phyloP scores from a whole-genome alignment of 2,329 filamentous ascomycete genomes.

The Penicillium sp. region DNA sequence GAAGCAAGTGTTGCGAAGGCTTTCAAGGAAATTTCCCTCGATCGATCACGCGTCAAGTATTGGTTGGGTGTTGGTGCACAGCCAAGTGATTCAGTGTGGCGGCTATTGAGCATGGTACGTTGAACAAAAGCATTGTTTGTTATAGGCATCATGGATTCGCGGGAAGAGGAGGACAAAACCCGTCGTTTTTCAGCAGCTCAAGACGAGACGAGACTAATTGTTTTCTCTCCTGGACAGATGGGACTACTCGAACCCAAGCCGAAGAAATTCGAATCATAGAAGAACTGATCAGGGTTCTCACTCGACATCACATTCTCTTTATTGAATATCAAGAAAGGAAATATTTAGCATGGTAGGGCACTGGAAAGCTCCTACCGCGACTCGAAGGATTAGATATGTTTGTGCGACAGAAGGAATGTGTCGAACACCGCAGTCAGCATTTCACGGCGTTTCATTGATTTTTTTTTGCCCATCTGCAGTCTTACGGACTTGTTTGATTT shows the following conservation, averaged over 20 bases:
- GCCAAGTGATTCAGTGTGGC: constrained; percentile 85
- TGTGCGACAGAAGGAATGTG: background rate
- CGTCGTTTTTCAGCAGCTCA: background rate
- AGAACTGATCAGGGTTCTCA: background rate
- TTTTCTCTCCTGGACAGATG: background rate
- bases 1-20: constrained; percentile 55
- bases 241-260: constrained; percentile 14
- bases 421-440: constrained; percentile 3
- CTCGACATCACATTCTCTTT: background rate
- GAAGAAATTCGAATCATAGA: constrained; percentile 10
- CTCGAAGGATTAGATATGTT: background rate
- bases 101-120: constrained; percentile 73
- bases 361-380: background rate
- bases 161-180: background rate
- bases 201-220: background rate
- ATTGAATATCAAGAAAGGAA: background rate
- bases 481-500: background rate
- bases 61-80: constrained; percentile 97
- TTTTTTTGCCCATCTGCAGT: background rate
- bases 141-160: background rate
- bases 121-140: background rate
- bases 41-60: constrained; percentile 77
- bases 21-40: constrained; percentile 89
- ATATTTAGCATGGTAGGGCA: background rate
- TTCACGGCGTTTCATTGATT: background rate